These are phyloP conservation scores for Phoenix roebelenii DNA, from an alignment of 176 grass and related monocot genomes.

Conservation along the genomic window DNA sequence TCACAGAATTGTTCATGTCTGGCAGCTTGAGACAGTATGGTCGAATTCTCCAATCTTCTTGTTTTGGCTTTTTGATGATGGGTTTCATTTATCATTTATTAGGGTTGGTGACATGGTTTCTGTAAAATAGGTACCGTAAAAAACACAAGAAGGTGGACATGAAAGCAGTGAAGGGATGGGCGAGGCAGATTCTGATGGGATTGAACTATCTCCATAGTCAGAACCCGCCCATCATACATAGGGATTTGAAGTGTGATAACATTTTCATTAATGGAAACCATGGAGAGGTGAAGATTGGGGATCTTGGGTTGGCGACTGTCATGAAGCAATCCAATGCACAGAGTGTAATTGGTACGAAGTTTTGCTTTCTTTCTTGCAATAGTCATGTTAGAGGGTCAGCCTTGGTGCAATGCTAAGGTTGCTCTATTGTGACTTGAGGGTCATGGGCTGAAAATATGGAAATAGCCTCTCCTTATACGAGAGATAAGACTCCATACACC, in stretches of 20 bases:
- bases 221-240: constrained; percentile 29
- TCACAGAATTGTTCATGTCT: constrained; percentile 53
- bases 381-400: not conserved
- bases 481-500: too few species aligned
- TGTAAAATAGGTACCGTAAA: constrained; percentile 21
- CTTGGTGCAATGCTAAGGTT: not conserved
- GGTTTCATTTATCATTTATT: not conserved
- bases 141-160: constrained; percentile 43
- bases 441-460: too few species aligned
- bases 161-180: constrained; percentile 37
- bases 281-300: constrained; percentile 47
- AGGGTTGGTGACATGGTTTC: not conserved
- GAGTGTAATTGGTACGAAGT: constrained; percentile 26
- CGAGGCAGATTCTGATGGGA: constrained; percentile 34
- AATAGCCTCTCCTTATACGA: too few species aligned
- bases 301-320: constrained; percentile 40
- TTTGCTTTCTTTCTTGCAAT: not conserved
- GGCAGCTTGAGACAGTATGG: constrained; percentile 44
- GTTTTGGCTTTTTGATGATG: not conserved
- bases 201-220: constrained; percentile 37
- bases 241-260: constrained; percentile 46
- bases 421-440: too few species aligned
- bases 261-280: constrained; percentile 55
- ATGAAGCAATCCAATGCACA: constrained; percentile 29
- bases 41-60: not conserved